phyloP scores from a whole-genome alignment of 1,139 yeast species.

The Eremothecium sinecaudum region DNA sequence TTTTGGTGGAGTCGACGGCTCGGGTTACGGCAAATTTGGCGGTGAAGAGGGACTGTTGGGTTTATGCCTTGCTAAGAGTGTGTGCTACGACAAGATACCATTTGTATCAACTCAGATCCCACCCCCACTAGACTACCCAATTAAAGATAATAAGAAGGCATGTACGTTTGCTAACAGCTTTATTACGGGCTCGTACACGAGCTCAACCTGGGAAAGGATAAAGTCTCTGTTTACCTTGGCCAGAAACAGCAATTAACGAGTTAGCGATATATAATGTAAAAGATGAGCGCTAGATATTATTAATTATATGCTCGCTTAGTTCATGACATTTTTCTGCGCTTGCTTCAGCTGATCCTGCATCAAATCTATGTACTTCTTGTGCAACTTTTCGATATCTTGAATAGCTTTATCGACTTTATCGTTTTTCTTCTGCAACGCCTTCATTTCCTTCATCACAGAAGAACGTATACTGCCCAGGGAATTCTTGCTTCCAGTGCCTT shows the following conservation, averaged over 20 bases:
- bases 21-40: slow-evolving; percentile 95
- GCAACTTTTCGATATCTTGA: slow-evolving; percentile 55
- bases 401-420: slow-evolving; percentile 47
- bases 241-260: slow-evolving; percentile 29
- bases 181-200: slow-evolving; percentile 79
- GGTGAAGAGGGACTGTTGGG: slow-evolving; percentile 95
- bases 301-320: background rate
- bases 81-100: slow-evolving; percentile 75
- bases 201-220: slow-evolving; percentile 56
- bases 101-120: slow-evolving; percentile 79
- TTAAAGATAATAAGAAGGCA: slow-evolving; percentile 67
- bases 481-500: slow-evolving; percentile 42
- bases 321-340: slow-evolving; percentile 43
- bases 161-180: slow-evolving; percentile 80
- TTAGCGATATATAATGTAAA: background rate
- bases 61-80: slow-evolving; percentile 72
- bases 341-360: slow-evolving; percentile 49
- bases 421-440: slow-evolving; percentile 45
- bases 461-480: slow-evolving; percentile 58
- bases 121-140: slow-evolving; percentile 82
- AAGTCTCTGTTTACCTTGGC: slow-evolving; percentile 47
- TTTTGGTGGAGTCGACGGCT: slow-evolving; percentile 86
- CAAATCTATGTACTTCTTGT: slow-evolving; percentile 53
- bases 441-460: slow-evolving; percentile 49
- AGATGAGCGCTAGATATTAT: too few species aligned